Conservation (phyloP, 331 rosid genomes). For the Telfairia occidentalis region DNA sequence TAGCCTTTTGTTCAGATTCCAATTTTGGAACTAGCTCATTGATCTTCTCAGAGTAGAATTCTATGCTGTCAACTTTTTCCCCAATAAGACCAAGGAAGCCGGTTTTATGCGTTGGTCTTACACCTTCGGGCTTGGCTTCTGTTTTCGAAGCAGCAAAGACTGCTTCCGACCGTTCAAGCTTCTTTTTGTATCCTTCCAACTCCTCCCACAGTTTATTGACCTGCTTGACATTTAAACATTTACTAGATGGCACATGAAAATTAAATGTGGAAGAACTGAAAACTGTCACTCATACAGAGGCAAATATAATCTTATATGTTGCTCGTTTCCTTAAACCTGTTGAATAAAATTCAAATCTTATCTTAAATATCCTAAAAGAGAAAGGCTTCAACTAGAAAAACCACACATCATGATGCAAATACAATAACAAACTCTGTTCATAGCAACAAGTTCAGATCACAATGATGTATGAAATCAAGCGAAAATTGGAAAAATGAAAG, state of each 20-base stretch:
- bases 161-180: constrained; percentile 68
- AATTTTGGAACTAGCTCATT: constrained; percentile 38
- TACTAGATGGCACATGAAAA: constrained; percentile 7
- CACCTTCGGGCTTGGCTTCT: constrained; percentile 59
- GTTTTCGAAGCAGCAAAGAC: constrained; percentile 39
- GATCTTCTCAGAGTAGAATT: constrained; percentile 46
- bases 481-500: background rate
- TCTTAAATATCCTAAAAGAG: background rate
- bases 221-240: constrained; percentile 25
- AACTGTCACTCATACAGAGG: background rate
- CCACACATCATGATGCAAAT: background rate
- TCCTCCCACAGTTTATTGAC: constrained; percentile 55
- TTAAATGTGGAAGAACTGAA: background rate
- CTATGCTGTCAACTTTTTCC: constrained; percentile 68
- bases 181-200: constrained; percentile 66
- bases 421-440: background rate
- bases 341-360: background rate
- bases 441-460: background rate
- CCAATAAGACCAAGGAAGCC: constrained; percentile 77
- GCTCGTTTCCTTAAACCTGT: background rate
- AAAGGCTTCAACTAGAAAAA: background rate
- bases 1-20: constrained; percentile 69
- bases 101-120: constrained; percentile 57
- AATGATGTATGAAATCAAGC: background rate
- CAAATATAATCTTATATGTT: background rate